These are phyloP conservation scores for Naganishia friedmannii DNA, from an alignment of 768 basidiomycete genomes.

Conservation along the genomic window DNA sequence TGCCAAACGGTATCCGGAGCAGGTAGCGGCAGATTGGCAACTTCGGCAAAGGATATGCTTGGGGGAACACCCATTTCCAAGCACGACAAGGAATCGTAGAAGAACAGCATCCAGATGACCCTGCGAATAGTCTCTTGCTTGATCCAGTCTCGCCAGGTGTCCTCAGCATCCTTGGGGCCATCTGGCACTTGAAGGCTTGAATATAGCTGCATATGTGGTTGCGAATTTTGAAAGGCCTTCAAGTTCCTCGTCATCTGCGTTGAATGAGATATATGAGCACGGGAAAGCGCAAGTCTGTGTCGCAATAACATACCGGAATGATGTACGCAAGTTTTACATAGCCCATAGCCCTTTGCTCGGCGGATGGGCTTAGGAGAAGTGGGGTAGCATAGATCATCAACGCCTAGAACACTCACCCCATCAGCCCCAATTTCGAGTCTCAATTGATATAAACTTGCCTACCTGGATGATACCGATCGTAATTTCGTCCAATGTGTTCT, in stretches of 20 bases:
- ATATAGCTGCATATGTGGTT: slow-evolving; percentile 16
- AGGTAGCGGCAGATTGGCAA: slow-evolving; percentile 51
- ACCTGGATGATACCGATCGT: slow-evolving; percentile 26
- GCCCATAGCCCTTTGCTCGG: slow-evolving; percentile 17
- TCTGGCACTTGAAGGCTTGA: background rate
- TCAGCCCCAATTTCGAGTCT: background rate
- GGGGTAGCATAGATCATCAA: slow-evolving; percentile 29
- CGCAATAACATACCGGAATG: slow-evolving; percentile 2
- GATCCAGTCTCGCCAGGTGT: slow-evolving; percentile 52
- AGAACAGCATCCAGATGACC: slow-evolving; percentile 51
- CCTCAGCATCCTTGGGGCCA: slow-evolving; percentile 34
- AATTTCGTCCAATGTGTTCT: slow-evolving; percentile 10
- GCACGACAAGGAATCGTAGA: slow-evolving; percentile 52
- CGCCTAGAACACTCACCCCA: background rate
- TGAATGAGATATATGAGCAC: background rate
- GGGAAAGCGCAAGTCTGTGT: background rate
- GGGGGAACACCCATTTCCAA: slow-evolving; percentile 51
- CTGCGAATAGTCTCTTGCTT: slow-evolving; percentile 51
- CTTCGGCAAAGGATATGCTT: slow-evolving; percentile 44
- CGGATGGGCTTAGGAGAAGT: slow-evolving; percentile 17
- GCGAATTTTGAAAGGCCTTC: slow-evolving; percentile 9
- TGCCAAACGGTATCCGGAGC: slow-evolving; percentile 53
- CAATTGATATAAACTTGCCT: background rate
- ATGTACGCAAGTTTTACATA: slow-evolving; percentile 23
- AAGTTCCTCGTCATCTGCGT: slow-evolving; percentile 18